Percentiles rank a stretch among this genome's conserved stretches.
These are phyloP conservation scores for Batrachochytrium dendrobatidis DNA, from an alignment of 371 early-diverging fungal species.

Conservation along the genomic window DNA sequence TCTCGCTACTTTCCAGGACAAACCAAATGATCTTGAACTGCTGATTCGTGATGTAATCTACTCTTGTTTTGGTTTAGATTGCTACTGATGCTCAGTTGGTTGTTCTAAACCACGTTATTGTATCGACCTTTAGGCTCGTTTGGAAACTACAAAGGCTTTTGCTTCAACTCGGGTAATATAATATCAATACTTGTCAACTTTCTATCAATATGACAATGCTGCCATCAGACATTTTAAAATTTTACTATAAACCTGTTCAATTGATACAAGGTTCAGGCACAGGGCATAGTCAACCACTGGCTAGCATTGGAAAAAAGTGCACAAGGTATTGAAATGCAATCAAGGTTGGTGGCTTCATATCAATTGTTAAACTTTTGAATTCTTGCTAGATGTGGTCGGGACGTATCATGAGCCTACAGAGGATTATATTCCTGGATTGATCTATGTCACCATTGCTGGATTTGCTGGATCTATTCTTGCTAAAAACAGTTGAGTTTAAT, in stretches of 20 bases:
- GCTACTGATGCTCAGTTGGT: no score
- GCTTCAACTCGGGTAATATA: constrained; percentile 10
- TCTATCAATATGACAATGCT: constrained; percentile 1
- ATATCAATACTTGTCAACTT: no score
- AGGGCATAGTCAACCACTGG: constrained; percentile 21
- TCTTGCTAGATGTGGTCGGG: neutral
- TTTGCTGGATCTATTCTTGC: constrained; percentile 32
- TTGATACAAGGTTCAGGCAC: no score
- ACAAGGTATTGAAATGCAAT: no score
- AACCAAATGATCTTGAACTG: constrained; percentile 21
- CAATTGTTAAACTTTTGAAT: neutral
- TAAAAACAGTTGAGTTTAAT: constrained; percentile 25
- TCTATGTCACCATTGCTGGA: constrained; percentile 30
- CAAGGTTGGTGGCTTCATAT: no score
- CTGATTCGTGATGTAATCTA: constrained; percentile 18
- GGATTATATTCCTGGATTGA: constrained; percentile 22
- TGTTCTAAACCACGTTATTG: neutral
- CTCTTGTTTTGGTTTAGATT: neutral
- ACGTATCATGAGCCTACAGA: constrained; percentile 15
- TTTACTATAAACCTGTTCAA: no score
- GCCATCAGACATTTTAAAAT: constrained; percentile 7
- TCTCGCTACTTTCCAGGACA: no score
- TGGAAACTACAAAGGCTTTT: constrained; percentile 15
- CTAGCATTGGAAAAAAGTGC: constrained; percentile 14
- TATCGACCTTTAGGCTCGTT: constrained; percentile 12